These are phyloP conservation scores for Lentinula sp. DNA, from an alignment of 768 basidiomycete genomes.

Conservation along the genomic window DNA sequence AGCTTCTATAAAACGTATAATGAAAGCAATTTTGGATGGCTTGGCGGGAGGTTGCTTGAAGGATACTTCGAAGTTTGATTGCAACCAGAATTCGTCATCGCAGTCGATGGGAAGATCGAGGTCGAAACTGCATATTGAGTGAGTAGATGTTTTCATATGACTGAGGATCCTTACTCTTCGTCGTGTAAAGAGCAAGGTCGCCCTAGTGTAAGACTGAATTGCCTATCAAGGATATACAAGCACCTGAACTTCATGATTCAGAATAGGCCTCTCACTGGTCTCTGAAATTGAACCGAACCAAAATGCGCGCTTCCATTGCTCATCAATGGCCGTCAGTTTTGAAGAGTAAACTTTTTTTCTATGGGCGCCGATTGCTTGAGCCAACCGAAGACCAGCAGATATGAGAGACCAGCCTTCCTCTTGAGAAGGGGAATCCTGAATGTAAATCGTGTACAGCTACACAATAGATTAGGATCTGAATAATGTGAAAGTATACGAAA, in stretches of 20 bases:
- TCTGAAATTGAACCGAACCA: constrained; percentile 37
- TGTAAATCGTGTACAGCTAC: constrained; percentile 20
- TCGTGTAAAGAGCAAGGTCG: constrained; percentile 41
- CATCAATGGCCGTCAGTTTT: constrained; percentile 29
- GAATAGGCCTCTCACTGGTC: constrained; percentile 42
- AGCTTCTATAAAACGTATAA: background rate
- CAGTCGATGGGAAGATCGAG: constrained; percentile 3
- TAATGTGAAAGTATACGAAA: constrained; percentile 10
- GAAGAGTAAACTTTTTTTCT: background rate
- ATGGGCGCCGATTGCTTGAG: constrained; percentile 38
- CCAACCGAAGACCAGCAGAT: constrained; percentile 33
- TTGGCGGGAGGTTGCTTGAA: constrained; percentile 4
- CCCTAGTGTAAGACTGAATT: constrained; percentile 16
- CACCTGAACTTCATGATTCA: background rate
- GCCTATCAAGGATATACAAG: background rate
- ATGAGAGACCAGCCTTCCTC: constrained; percentile 28
- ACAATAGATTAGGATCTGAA: constrained; percentile 26
- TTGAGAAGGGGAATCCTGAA: constrained; percentile 21
- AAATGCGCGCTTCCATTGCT: constrained; percentile 44
- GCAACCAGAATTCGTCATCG: constrained; percentile 3
- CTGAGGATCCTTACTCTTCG: constrained; percentile 15
- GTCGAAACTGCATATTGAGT: background rate
- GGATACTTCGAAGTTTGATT: background rate
- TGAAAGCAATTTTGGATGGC: constrained; percentile 1
- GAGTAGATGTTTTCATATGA: background rate